Base-by-base conservation (phyloP, 2,329 filamentous ascomycete genomes). In the Emericellopsis atlantica region DNA sequence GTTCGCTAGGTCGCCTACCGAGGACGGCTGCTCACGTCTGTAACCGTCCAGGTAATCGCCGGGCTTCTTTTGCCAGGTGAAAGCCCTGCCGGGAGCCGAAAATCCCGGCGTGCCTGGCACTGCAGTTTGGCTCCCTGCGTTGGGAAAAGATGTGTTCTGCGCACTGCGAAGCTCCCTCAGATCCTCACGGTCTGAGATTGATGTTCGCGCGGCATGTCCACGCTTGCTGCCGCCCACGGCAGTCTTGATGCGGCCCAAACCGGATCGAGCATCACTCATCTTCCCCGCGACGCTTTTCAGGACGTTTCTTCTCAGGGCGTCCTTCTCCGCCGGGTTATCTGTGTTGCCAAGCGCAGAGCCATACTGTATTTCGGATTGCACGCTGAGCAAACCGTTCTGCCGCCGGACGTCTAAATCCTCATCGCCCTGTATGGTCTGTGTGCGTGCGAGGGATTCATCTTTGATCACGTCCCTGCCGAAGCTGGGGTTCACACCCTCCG, bases 161-260 rank as follows among this genome's bases (percentile, higher is more conserved):
- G 31, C 31, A 15, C 23, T 23, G n/a, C 14, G 35, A 11, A n/a
- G 26, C 12, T 32, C 26, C 26, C 26, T 11, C n/a, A 58, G 58
- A n/a, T 76, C 75, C 41, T 81, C 76, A 48, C 65, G 74, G 4
- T 51, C 51, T 8, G 57, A 52, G 9, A 55, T 46, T 4, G 75
- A 78, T n/a, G 67, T 66, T 12, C 71, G 69, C 47, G 59, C 68
- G 37, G 54, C 51, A 44, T 81, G 74, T 2, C 72, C 70, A 46
- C 68, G 67, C n/a, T 69, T 55, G 10, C 63, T 64, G 12, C 69
- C 68, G 1, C 85, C 84, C 31, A 95, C 83, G 3, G 80, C 86
- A 54, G 90, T 87, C 54, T 89, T 89, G 56, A 95, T 88, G 31
- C 85, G 79, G 2, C 84, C 84, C 42, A 95, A 72, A 0, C 88